Percentiles rank a stretch among this genome's conserved stretches.
Conservation (phyloP, 768 basidiomycete genomes). For the Leccinellum luteum region DNA sequence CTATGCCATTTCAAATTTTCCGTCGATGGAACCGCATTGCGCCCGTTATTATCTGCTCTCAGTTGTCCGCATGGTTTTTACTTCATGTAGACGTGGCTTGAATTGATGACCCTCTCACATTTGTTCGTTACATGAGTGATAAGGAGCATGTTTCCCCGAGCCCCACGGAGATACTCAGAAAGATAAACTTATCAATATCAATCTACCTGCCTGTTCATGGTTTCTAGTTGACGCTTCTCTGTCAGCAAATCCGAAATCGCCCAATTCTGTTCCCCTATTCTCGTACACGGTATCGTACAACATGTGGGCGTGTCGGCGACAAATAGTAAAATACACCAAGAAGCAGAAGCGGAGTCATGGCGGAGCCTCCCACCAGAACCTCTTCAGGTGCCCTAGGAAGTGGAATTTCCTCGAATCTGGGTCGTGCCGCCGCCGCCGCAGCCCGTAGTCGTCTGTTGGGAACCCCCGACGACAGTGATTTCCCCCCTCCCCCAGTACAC, state of each 20-base stretch:
- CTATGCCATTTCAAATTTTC: not conserved
- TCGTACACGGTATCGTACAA: constrained; percentile 6
- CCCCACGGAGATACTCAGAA: not conserved
- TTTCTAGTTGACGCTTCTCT: not conserved
- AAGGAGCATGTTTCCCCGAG: not conserved
- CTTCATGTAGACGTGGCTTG: not conserved
- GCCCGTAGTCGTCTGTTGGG: not conserved
- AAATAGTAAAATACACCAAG: constrained; percentile 6
- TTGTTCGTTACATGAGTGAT: not conserved
- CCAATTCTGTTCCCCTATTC: not conserved
- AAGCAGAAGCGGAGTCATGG: not conserved
- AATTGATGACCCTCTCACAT: not conserved
- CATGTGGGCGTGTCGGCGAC: not conserved
- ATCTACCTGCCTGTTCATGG: not conserved
- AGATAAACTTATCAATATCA: not conserved
- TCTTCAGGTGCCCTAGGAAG: too few species aligned
- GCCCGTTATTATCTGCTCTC: not conserved
- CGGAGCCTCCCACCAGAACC: too few species aligned
- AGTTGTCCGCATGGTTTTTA: not conserved
- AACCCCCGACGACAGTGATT: not conserved
- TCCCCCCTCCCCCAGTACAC: constrained; percentile 10
- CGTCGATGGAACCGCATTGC: not conserved
- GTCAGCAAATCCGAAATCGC: not conserved
- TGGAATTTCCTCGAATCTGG: not conserved
- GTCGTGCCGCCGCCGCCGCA: not conserved